Evolutionary conservation across 768 basidiomycete genomes (phyloP).

Genomic region (Glaciozyma martinii): DNA sequence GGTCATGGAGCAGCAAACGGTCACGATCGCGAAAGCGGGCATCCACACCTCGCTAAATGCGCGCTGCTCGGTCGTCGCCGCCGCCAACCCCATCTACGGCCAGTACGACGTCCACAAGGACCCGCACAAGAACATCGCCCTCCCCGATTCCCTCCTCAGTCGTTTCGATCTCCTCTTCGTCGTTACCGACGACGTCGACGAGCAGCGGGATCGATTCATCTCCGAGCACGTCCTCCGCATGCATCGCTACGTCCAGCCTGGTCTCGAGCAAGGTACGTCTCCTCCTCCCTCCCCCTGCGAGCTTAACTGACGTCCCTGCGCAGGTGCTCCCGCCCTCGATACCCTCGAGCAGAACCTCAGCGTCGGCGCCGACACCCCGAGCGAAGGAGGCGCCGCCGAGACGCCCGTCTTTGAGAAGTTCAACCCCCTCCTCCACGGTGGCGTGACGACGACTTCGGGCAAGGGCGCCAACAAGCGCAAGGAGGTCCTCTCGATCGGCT

Average conservation of each 20-base stretch:
- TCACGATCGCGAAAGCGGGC: conserved; percentile 97
- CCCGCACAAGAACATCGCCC: conserved; percentile 94
- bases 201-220: conserved; percentile 82
- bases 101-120: conserved; percentile 99
- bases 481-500: conserved; percentile 83
- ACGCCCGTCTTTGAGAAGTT: conserved; percentile 89
- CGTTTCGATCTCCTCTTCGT: conserved; percentile 98
- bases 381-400: conserved; percentile 43
- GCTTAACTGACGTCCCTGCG: neutral
- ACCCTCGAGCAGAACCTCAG: conserved; percentile 77
- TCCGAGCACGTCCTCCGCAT: conserved; percentile 96
- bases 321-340: conserved; percentile 66
- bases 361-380: conserved; percentile 49
- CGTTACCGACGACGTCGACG: conserved; percentile 96
- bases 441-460: conserved; percentile 52
- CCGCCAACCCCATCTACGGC: conserved; percentile 97
- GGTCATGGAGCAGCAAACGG: conserved; percentile 96
- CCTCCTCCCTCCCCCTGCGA: neutral
- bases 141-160: conserved; percentile 92
- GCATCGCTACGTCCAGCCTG: conserved; percentile 92
- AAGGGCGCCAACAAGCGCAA: conserved; percentile 47
- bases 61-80: conserved; percentile 92
- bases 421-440: conserved; percentile 87
- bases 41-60: conserved; percentile 98
- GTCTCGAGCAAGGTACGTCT: conserved; percentile 80